These are phyloP conservation scores for Sutorius australiensis DNA, from an alignment of 768 basidiomycete species.

Conservation along the genomic window DNA sequence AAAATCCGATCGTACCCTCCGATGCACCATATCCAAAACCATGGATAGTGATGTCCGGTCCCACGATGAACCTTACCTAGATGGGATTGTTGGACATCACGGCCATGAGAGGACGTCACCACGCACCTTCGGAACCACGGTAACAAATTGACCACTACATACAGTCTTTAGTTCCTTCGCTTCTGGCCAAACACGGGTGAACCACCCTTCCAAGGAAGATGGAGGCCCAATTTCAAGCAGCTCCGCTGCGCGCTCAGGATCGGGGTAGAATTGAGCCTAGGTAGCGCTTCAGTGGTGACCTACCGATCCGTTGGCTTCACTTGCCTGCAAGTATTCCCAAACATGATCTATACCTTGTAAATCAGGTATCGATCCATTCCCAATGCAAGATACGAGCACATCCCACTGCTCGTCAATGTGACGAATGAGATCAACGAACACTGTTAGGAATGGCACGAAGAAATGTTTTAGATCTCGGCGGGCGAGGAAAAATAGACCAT, in stretches of 20 bases:
- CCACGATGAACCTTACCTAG: constrained; percentile 15
- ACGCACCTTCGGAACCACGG: constrained; percentile 12
- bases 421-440: constrained; percentile 13
- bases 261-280: constrained; percentile 10
- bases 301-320: not conserved
- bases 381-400: constrained; percentile 14
- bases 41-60: constrained; percentile 1
- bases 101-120: not conserved
- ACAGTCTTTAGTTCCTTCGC: not conserved
- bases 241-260: constrained; percentile 20
- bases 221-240: constrained; percentile 13
- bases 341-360: constrained; percentile 10
- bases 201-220: constrained; percentile 14
- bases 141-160: constrained; percentile 11
- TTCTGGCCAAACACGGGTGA: constrained; percentile 15
- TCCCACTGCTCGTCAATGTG: constrained; percentile 17
- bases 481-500: constrained; percentile 21
- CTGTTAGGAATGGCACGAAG: not conserved
- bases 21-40: constrained; percentile 9
- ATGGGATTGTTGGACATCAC: not conserved
- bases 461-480: constrained; percentile 1
- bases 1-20: constrained; percentile 3
- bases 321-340: constrained; percentile 14
- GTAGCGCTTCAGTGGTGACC: not conserved
- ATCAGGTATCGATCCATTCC: constrained; percentile 14